Base-by-base conservation (phyloP, 805 yeast species). In the Sungouiozyma ichnusensis region DNA sequence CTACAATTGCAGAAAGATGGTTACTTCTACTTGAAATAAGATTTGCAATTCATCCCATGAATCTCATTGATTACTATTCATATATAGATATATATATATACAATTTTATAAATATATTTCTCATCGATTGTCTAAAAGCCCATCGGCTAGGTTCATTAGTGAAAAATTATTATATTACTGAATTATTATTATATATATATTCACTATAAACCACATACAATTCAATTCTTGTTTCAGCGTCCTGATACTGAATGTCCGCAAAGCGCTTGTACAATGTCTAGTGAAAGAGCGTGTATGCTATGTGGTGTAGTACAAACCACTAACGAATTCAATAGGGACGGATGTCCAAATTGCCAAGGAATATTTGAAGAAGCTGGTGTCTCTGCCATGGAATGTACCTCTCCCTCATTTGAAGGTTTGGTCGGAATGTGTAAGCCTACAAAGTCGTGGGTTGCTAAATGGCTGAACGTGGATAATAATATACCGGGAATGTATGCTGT, bases 291-390 rank as follows among this genome's bases (percentile, higher is more conserved):
- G 6, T 90, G 98, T 57, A 85, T 90, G 96, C 74, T 92, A 44
- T 90, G 98, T 65, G 97, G 97, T 3, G 73, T 90, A 42, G 85
- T 90, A 42, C 94, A 85, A 56, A 77, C 95, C 4, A 74, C 82
- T 51, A 74, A 69, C 44, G 83, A 77, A 54, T 92, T 92, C 60
- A 76, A 83, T 39, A 79, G 79, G 44, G 77, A 77, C 16, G 97
- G 97, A 5, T 90, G 98, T 64, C 97, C 98, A 13, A 90, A 90
- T 69, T 90, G 98, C 66, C 97, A 86, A 55, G 79, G 88, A 41
- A 77, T 90, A 20, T 72, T 90, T 54, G 87, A 83, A 50, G 81
- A 78, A 54, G 80, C 80, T 45, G 96, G 92, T 54, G 94, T 87
- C 40, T 78, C 82, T 16, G 76, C 85, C 32, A 83, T 84, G 39